These are phyloP conservation scores for Aspergillus egyptiacus DNA, from an alignment of 495 filamentous ascomycete genomes.

Conservation along the genomic window DNA sequence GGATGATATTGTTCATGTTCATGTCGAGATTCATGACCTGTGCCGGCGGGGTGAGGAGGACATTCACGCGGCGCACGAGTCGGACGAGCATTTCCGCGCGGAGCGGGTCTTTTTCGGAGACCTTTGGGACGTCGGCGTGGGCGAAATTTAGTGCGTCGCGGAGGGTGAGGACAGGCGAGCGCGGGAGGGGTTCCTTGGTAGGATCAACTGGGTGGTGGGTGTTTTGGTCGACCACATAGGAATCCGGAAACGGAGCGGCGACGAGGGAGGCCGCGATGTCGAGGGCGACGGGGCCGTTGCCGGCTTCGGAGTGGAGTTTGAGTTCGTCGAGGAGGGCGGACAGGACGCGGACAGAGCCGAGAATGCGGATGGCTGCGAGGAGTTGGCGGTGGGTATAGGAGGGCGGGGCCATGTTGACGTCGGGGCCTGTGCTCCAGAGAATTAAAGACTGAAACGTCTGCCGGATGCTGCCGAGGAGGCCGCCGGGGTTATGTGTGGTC, in stretches of 20 bases:
- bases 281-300: conserved; percentile 57
- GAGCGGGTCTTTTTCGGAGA: conserved; percentile 54
- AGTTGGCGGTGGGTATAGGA: conserved; percentile 77
- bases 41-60: conserved; percentile 40
- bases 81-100: conserved; percentile 70
- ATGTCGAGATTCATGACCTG: conserved; percentile 36
- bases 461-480: conserved; percentile 56
- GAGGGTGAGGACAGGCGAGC: conserved; percentile 46
- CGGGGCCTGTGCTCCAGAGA: conserved; percentile 63
- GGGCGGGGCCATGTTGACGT: conserved; percentile 60
- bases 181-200: conserved; percentile 35
- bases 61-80: conserved; percentile 67
- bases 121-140: conserved; percentile 54
- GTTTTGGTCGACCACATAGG: conserved; percentile 40
- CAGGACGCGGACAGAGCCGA: conserved; percentile 61
- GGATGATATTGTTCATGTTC: conserved; percentile 32
- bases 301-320: conserved; percentile 46
- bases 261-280: conserved; percentile 71
- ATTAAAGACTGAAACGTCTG: conserved; percentile 62
- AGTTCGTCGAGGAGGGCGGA: conserved; percentile 63
- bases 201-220: conserved; percentile 35
- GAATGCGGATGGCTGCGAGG: conserved; percentile 56
- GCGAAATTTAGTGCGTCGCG: conserved; percentile 64
- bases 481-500: conserved; percentile 56
- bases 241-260: conserved; percentile 58